Conservation (phyloP, 2,329 filamentous ascomycete species). For the Cladosporium phlei region DNA sequence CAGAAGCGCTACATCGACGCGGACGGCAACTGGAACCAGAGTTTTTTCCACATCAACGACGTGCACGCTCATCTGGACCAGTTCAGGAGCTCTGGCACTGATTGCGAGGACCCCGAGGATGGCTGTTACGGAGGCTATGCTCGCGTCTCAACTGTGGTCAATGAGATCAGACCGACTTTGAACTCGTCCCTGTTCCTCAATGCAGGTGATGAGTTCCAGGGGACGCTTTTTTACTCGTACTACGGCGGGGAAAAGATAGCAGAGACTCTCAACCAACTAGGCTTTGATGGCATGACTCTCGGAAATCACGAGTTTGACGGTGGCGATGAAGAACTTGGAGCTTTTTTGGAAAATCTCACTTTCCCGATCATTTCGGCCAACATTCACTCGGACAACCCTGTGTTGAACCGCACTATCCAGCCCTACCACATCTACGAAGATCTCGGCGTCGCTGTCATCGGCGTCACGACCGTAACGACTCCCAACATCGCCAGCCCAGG, state of each 20-base stretch:
- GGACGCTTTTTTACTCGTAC: slow-evolving; percentile 63
- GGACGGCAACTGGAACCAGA: slow-evolving; percentile 24
- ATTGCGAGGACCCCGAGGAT: slow-evolving; percentile 52
- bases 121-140: slow-evolving; percentile 64
- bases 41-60: slow-evolving; percentile 67
- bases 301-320: slow-evolving; percentile 65
- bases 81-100: slow-evolving; percentile 57
- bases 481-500: slow-evolving; percentile 56
- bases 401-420: slow-evolving; percentile 59
- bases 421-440: slow-evolving; percentile 61
- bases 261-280: slow-evolving; percentile 59
- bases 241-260: slow-evolving; percentile 66
- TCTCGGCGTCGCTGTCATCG: slow-evolving; percentile 58
- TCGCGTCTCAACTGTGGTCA: slow-evolving; percentile 57
- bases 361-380: slow-evolving; percentile 63
- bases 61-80: slow-evolving; percentile 64
- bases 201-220: slow-evolving; percentile 65
- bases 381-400: slow-evolving; percentile 55
- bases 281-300: slow-evolving; percentile 64
- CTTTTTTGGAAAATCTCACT: slow-evolving; percentile 59
- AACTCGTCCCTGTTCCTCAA: slow-evolving; percentile 61
- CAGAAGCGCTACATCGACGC: slow-evolving; percentile 22
- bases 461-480: slow-evolving; percentile 58
- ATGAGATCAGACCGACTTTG: slow-evolving; percentile 52
- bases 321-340: slow-evolving; percentile 58